A percentile compares a stretch with the other conserved stretches of the same genome.
These are phyloP conservation scores for Barnettozyma californica DNA, from an alignment of 805 yeast genomes.

Conservation along the genomic window DNA sequence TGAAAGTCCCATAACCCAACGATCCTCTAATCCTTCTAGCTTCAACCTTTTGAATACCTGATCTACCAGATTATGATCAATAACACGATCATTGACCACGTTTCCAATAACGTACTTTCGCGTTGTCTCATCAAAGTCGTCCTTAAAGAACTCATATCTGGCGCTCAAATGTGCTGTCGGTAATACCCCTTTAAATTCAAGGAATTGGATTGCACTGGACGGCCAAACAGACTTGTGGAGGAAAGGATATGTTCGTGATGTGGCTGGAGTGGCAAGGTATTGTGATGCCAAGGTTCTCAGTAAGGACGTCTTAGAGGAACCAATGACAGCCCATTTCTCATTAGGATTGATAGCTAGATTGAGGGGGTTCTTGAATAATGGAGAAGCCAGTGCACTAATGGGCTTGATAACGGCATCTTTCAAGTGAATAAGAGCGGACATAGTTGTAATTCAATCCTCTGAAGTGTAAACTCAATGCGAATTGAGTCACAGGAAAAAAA, in stretches of 20 bases:
- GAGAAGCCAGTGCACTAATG: conserved; percentile 6
- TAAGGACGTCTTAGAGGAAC: conserved; percentile 49
- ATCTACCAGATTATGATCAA: conserved; percentile 34
- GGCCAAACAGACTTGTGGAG: conserved; percentile 40
- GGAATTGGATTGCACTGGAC: conserved; percentile 35
- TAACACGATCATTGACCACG: conserved; percentile 27
- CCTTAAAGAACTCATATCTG: conserved; percentile 82
- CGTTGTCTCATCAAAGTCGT: conserved; percentile 73
- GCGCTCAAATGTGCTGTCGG: conserved; percentile 78
- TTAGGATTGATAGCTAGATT: conserved; percentile 32
- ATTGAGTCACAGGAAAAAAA: background rate
- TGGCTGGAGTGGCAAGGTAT: conserved; percentile 45
- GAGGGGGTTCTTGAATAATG: conserved; percentile 36
- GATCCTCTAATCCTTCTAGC: conserved; percentile 50
- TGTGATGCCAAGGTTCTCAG: conserved; percentile 54
- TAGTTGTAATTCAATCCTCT: background rate
- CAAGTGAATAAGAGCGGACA: conserved; percentile 16
- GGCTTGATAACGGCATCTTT: conserved; percentile 17
- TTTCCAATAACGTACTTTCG: conserved; percentile 52
- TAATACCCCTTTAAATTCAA: conserved; percentile 43
- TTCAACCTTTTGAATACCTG: conserved; percentile 45
- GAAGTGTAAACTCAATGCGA: too few species aligned
- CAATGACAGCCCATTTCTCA: conserved; percentile 52
- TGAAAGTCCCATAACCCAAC: conserved; percentile 83
- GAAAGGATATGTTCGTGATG: conserved; percentile 51